These are phyloP conservation scores for Lyophyllum shimeji DNA, from an alignment of 768 basidiomycete genomes.

Conservation along the genomic window DNA sequence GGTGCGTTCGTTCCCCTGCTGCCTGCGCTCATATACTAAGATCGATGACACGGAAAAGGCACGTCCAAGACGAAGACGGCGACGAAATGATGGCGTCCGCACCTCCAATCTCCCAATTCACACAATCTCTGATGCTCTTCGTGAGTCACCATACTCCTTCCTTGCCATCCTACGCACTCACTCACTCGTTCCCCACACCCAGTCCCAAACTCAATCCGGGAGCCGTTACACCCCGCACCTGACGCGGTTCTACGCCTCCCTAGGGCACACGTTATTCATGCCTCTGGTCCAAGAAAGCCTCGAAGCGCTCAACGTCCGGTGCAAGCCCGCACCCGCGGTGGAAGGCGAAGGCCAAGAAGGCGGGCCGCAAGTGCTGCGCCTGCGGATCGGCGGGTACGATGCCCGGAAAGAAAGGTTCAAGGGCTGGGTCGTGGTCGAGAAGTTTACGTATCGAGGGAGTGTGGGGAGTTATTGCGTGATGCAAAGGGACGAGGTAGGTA, in stretches of 20 bases:
- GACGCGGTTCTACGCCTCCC: conserved; percentile 76
- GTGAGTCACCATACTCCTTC: conserved; percentile 42
- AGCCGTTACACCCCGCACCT: conserved; percentile 70
- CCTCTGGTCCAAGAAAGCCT: conserved; percentile 56
- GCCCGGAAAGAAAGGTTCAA: conserved; percentile 62
- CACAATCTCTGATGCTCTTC: conserved; percentile 78
- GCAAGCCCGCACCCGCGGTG: conserved; percentile 38
- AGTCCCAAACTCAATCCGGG: conserved; percentile 86
- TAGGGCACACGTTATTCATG: conserved; percentile 53
- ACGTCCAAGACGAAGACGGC: conserved; percentile 33
- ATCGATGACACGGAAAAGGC: not conserved
- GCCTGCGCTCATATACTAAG: not conserved
- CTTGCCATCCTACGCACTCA: not conserved
- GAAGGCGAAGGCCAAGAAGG: conserved; percentile 16
- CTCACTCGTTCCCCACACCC: not conserved
- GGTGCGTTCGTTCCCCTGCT: conserved; percentile 8
- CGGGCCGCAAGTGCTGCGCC: conserved; percentile 28
- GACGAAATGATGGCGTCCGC: conserved; percentile 62
- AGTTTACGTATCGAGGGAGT: conserved; percentile 46
- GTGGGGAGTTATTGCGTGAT: conserved; percentile 70
- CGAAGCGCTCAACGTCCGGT: conserved; percentile 45
- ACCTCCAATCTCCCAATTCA: conserved; percentile 68
- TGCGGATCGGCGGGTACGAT: conserved; percentile 73
- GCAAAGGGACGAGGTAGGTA: conserved; percentile 63
- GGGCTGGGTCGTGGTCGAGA: conserved; percentile 74